These are phyloP conservation scores for Rhamnella rubrinervis DNA, from an alignment of 331 rosid genomes.

Conservation along the genomic window DNA sequence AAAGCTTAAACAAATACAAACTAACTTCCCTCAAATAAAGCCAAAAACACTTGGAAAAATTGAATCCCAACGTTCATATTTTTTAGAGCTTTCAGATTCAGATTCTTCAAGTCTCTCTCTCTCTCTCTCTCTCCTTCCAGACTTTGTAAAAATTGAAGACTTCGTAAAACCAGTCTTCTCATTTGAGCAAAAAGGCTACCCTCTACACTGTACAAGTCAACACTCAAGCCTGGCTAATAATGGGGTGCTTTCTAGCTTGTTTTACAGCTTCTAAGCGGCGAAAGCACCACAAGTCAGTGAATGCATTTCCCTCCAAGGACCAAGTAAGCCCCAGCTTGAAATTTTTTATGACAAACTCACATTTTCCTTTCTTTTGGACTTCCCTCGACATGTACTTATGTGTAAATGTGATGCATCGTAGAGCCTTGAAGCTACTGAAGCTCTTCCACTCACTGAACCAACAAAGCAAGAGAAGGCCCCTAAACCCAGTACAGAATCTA, in stretches of 20 bases:
- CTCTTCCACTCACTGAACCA: constrained; percentile 21
- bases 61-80: constrained; percentile 27
- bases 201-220: constrained; percentile 15
- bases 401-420: constrained; percentile 15
- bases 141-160: neutral
- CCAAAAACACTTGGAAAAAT: neutral
- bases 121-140: neutral
- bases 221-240: constrained; percentile 28
- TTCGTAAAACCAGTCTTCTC: constrained; percentile 3
- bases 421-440: constrained; percentile 34
- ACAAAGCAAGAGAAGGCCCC: constrained; percentile 23
- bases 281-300: constrained; percentile 31
- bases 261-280: constrained; percentile 46
- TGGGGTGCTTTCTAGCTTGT: constrained; percentile 72
- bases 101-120: constrained; percentile 10
- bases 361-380: neutral
- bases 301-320: constrained; percentile 18
- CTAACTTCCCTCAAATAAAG: constrained; percentile 1
- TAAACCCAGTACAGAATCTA: constrained; percentile 27
- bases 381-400: neutral
- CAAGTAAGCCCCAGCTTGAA: constrained; percentile 34
- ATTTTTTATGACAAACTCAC: neutral
- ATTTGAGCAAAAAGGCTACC: constrained; percentile 24
- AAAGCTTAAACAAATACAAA: neutral
- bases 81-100: constrained; percentile 11